Conservation (phyloP, 495 filamentous ascomycete species). For the Cercophora sp. region DNA sequence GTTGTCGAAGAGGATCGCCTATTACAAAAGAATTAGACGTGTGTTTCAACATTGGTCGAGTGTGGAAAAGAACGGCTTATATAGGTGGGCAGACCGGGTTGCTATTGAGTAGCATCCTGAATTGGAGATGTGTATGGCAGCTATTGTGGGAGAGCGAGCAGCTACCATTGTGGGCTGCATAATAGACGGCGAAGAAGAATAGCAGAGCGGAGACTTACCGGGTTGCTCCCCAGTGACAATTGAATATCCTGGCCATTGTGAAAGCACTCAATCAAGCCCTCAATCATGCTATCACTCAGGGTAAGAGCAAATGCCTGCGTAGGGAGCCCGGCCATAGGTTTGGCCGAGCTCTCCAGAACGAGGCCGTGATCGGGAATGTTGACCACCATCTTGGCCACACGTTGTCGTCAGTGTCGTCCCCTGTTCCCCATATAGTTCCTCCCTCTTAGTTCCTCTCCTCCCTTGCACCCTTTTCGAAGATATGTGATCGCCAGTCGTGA, state of each 20-base stretch:
- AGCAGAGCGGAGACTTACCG: conserved; percentile 43
- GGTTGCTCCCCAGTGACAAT: conserved; percentile 52
- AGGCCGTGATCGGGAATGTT: conserved; percentile 41
- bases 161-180: conserved; percentile 13
- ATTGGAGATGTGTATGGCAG: too few relatives aligned
- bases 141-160: conserved; percentile 9
- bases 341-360: conserved; percentile 40
- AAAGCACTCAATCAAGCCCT: conserved; percentile 66
- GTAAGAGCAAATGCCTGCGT: conserved; percentile 59
- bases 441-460: background rate
- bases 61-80: background rate
- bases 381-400: conserved; percentile 31
- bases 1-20: conserved; percentile 41
- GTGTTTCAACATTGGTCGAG: too few relatives aligned
- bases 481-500: too few relatives aligned
- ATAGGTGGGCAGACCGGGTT: too few relatives aligned
- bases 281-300: conserved; percentile 60
- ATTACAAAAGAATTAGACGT: too few relatives aligned
- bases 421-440: conserved; percentile 15
- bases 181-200: conserved; percentile 20
- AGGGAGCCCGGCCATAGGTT: conserved; percentile 32
- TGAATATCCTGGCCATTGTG: conserved; percentile 57
- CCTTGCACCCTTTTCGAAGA: too few relatives aligned
- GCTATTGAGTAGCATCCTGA: too few relatives aligned
- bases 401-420: conserved; percentile 6